Base-by-base conservation (phyloP, 73 alveolate genomes). In the Paramecium caudatum region DNA sequence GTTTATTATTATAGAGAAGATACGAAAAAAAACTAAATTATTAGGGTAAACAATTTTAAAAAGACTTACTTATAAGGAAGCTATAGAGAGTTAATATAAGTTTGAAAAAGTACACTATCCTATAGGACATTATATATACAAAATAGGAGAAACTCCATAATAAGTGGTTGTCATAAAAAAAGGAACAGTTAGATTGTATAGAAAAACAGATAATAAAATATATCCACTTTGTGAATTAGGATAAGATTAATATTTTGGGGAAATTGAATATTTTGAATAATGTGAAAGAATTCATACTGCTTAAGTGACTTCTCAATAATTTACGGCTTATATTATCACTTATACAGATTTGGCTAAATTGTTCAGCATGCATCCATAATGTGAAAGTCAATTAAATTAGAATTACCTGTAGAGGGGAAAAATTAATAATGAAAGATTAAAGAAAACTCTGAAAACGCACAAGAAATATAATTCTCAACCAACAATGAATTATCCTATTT, bases 181-280 rank as follows among this genome's bases (percentile, higher is more conserved):
- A 23, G 88, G 88, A 9, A 45, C 88, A 9, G 69, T 74, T 21
- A 74, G 32, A 74, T 37, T 74, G 10, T 74, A 13, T 6, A 74
- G 32, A 34, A 74, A 19, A 21, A 10, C 16, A 27, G 19, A 74
- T 6, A 21, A 43, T 10, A 37, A 3, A 8, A 2, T 74, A 41
- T 27, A 21, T 6, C 88, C 88, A 10, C 19, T 74, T 10, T 74
- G 47, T 43, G 88, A 74, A 37, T 74, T 74, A 23, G 65, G 88
- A 27, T 12, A 41, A 10, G 88, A 74, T 19, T 19, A 74, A 74
- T 36, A 37, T 36, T 74, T 74, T 74, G 88, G 88, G 5, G 88
- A 74, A 21, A 43, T 43, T 2, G 88, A 74, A 74, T 74, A 74
- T n/a, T 74, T 74, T 74, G 88, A 74, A 43, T 23, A 74, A 36